These are phyloP conservation scores for Lactarius sp. DNA, from an alignment of 768 basidiomycete species.

Conservation along the genomic window DNA sequence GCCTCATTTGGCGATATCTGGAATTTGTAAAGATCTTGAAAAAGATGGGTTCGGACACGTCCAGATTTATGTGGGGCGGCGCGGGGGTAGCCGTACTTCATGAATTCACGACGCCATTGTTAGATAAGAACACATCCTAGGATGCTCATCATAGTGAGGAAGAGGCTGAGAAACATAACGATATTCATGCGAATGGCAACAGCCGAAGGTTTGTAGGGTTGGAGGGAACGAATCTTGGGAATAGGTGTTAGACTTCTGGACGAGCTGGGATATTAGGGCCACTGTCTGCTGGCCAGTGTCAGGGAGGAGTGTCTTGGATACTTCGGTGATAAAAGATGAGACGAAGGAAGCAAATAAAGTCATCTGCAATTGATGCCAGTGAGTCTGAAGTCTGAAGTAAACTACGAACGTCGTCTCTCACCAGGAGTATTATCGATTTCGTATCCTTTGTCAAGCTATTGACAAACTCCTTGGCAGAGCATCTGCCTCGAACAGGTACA, in stretches of 20 bases:
- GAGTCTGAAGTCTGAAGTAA: too few relatives aligned
- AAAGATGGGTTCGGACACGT: constrained; percentile 10
- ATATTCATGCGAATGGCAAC: constrained; percentile 17
- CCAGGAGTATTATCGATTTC: constrained; percentile 22
- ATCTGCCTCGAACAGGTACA: constrained; percentile 19
- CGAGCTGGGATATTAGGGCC: constrained; percentile 4
- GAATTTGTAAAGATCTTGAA: constrained; percentile 6
- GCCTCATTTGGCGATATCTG: too few relatives aligned
- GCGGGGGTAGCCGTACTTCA: neutral
- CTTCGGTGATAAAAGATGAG: constrained; percentile 22
- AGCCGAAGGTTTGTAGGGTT: neutral
- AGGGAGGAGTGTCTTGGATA: constrained; percentile 19
- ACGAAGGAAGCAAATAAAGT: too few relatives aligned
- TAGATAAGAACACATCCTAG: constrained; percentile 17
- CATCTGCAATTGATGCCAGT: too few relatives aligned
- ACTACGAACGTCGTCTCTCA: constrained; percentile 14
- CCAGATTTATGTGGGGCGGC: constrained; percentile 14
- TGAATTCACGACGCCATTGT: constrained; percentile 18
- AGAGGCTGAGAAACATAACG: constrained; percentile 16
- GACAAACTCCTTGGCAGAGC: constrained; percentile 13
- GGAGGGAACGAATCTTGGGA: neutral
- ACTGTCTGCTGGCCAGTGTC: constrained; percentile 1
- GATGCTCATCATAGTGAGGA: constrained; percentile 12
- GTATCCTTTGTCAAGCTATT: constrained; percentile 20
- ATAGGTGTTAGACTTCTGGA: neutral